Evolutionary conservation across 257 asterid species (phyloP).

Genomic region (Nicotiana tomentosiformis): DNA sequence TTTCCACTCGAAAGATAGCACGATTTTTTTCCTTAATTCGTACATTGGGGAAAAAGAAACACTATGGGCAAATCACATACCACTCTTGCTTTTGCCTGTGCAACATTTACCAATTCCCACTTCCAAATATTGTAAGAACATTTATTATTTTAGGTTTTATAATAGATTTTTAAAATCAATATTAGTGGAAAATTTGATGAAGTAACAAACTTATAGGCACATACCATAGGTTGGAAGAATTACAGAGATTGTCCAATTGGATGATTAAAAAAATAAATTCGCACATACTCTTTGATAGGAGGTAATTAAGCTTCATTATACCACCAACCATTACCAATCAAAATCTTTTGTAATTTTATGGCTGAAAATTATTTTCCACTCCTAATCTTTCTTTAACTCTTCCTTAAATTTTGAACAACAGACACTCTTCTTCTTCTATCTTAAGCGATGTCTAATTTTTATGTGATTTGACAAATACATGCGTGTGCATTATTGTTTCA

Average conservation of each 20-base stretch:
- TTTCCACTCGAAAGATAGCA: not conserved
- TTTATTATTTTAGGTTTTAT: not conserved
- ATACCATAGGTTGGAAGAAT: not conserved
- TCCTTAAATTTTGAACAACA: not conserved
- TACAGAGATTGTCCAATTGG: not conserved
- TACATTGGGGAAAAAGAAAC: not conserved
- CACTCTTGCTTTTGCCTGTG: not conserved
- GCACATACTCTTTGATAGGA: not conserved
- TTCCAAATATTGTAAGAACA: not conserved
- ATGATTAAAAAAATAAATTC: not conserved
- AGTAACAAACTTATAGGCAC: not conserved
- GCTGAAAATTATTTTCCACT: not conserved
- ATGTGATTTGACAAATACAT: not conserved
- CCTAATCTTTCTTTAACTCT: not conserved
- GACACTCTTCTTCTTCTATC: not conserved
- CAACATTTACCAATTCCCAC: not conserved
- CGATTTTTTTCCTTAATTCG: not conserved
- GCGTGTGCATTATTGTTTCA: not conserved
- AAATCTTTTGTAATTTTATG: not conserved
- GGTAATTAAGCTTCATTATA: not conserved
- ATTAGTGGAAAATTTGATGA: not conserved
- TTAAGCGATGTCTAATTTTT: not conserved
- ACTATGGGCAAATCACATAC: not conserved
- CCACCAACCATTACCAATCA: not conserved
- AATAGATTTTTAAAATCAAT: not conserved